phyloP scores from a whole-genome alignment of 179 eudicot species.

The Spinacia oleracea region DNA sequence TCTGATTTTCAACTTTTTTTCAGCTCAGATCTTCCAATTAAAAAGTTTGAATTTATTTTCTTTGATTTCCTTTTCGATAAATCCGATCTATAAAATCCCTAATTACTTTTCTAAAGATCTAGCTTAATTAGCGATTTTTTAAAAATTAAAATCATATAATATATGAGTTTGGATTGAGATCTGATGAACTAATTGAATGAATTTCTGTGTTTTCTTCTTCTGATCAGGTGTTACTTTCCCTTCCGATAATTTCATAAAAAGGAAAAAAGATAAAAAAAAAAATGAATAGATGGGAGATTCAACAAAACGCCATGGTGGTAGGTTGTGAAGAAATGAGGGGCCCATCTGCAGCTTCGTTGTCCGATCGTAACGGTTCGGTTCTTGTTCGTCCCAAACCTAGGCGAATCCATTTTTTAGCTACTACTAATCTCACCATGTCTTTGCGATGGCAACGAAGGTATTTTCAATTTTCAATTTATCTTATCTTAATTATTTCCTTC shows the following conservation, averaged over 20 bases:
- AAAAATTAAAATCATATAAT: neutral
- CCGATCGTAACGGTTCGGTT: conserved; percentile 40
- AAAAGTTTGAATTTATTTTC: no score
- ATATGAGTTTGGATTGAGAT: neutral
- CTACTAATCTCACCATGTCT: conserved; percentile 39
- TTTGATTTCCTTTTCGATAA: no score
- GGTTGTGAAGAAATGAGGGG: conserved; percentile 42
- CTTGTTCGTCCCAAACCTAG: conserved; percentile 53
- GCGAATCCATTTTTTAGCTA: conserved; percentile 37
- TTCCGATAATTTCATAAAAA: neutral
- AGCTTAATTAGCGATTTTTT: no score
- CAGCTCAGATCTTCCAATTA: neutral
- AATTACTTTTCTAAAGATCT: conserved; percentile 16
- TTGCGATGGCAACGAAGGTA: conserved; percentile 49
- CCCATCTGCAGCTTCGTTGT: conserved; percentile 22
- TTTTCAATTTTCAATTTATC: neutral
- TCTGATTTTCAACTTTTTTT: no score
- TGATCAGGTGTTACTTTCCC: conserved; percentile 19
- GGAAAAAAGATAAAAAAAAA: neutral
- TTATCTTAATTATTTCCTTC: neutral
- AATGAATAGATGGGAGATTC: conserved; percentile 48
- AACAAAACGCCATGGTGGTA: conserved; percentile 32
- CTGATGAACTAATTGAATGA: neutral
- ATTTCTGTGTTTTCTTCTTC: neutral
- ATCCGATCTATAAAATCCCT: neutral